Percentiles rank a stretch among this genome's conserved stretches.
These are phyloP conservation scores for Aspergillus ellipticus DNA, from an alignment of 495 filamentous ascomycete species.

Conservation along the genomic window DNA sequence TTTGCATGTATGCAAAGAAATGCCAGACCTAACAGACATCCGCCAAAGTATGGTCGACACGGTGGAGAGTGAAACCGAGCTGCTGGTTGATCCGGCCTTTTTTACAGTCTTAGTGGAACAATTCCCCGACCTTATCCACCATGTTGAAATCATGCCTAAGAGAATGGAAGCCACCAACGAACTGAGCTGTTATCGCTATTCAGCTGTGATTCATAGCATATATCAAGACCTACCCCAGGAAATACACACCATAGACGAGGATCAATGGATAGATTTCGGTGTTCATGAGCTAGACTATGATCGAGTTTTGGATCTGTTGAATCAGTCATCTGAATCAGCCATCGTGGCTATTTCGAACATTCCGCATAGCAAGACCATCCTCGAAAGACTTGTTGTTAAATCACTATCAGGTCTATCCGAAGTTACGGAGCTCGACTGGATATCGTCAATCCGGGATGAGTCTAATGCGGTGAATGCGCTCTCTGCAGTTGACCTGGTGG, in stretches of 20 bases:
- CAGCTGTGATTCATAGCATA: neutral
- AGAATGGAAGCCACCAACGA: slow-evolving; percentile 1
- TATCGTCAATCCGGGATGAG: neutral
- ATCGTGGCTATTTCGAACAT: neutral
- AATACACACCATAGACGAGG: neutral
- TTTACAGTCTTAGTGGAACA: neutral
- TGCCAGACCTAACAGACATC: neutral
- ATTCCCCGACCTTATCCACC: slow-evolving; percentile 1
- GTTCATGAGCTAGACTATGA: neutral
- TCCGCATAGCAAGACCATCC: neutral
- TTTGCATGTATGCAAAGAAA: neutral
- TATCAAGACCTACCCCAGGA: neutral
- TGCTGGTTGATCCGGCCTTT: slow-evolving; percentile 5
- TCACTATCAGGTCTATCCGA: neutral
- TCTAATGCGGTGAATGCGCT: neutral
- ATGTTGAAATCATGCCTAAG: slow-evolving; percentile 7
- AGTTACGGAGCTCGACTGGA: neutral
- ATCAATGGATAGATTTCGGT: slow-evolving; percentile 2
- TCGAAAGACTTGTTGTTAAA: neutral
- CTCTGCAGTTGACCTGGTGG: neutral
- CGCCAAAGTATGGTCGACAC: neutral
- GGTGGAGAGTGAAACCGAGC: neutral
- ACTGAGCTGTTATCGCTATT: slow-evolving; percentile 8
- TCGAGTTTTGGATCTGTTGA: neutral
- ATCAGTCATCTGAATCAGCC: neutral